Base-by-base conservation (phyloP, 345 rosid species). In the Ceriops decandra region DNA sequence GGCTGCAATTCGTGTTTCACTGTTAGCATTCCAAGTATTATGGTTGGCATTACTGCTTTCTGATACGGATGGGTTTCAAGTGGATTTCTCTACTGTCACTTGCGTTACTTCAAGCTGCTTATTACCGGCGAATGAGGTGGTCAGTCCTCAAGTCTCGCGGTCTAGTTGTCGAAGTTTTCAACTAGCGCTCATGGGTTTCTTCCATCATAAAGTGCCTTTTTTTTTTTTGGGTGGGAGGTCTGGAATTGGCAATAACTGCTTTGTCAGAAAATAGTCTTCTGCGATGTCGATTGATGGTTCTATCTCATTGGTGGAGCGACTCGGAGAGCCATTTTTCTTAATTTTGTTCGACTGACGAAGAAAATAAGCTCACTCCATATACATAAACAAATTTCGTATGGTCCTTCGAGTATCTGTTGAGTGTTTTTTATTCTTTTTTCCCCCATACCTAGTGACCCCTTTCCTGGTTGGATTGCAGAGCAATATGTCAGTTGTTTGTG, bases 41-140 rank as follows among this genome's bases (percentile, higher is more conserved):
- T 35, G 38, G n/a, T 57, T 72, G 36, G 71, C n/a, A 16, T 33
- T 32, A 8, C 27, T 74, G 47, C 56, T 38, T 60, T 31, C 6
- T 5, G 52, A 21, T 80, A 84, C 91, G 90, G 99, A 95, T 95
- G 98, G 99, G 99, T 68, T 95, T 92, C 76, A 92, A 95, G 73
- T 92, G 99, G 98, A 95, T 92, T 76, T 92, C 90, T 70, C 82
- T 95, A 72, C 85, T 95, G 36, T 92, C 98, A 28, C 62, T 95
- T 69, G 99, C 96, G 4, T 74, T 95, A 52, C 95, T 95, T 75
- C 99, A 92, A 81, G 98, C 97, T 62, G 97, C 76, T 16, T 95
- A 90, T 54, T 90, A 92, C 82, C 82, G 97, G 79, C 89, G 98
- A 51, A 72, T 92, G 86, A 95, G 60, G 87, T 92, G 98, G 99